Conservation (phyloP, 2,329 filamentous ascomycete species). For the Colletotrichum gigasporum region DNA sequence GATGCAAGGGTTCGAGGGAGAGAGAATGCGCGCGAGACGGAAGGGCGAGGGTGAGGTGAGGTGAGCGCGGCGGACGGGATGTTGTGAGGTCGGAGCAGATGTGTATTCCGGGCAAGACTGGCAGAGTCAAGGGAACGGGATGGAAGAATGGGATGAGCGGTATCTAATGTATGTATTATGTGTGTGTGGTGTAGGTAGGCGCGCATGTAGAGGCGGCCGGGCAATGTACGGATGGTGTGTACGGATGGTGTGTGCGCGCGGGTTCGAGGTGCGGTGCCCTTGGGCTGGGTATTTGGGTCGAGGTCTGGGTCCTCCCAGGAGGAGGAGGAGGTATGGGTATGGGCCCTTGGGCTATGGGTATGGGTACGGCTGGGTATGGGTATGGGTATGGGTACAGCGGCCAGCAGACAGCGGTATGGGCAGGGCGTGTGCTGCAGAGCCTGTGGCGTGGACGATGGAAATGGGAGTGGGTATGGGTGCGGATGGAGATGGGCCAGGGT, state of each 20-base stretch:
- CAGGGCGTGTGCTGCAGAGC: slow-evolving; percentile 3
- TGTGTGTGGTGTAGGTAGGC: not conserved
- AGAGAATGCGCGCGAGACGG: not conserved
- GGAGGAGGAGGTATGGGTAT: slow-evolving; percentile 6
- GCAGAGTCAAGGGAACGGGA: slow-evolving; percentile 3
- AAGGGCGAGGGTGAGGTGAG: not conserved
- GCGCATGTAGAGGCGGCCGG: slow-evolving; percentile 15
- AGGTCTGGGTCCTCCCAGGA: slow-evolving; percentile 26
- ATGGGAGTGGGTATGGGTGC: slow-evolving; percentile 9
- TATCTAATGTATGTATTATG: slow-evolving; percentile 31
- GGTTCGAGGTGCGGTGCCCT: slow-evolving; percentile 18
- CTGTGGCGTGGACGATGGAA: slow-evolving; percentile 17
- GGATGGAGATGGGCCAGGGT: slow-evolving; percentile 12
- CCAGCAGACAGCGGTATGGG: not conserved
- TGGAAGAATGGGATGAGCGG: slow-evolving; percentile 29
- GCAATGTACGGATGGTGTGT: slow-evolving; percentile 5
- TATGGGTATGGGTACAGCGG: slow-evolving; percentile 1
- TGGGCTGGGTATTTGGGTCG: slow-evolving; percentile 26
- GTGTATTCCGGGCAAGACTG: not conserved
- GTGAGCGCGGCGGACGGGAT: not conserved
- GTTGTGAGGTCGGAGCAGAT: slow-evolving; percentile 1
- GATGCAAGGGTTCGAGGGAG: no score
- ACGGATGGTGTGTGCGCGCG: slow-evolving; percentile 16
- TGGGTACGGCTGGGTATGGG: slow-evolving; percentile 1
- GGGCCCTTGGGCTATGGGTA: slow-evolving; percentile 12